Conservation (phyloP, 2,329 filamentous ascomycete species). For the Colletotrichum musicola region DNA sequence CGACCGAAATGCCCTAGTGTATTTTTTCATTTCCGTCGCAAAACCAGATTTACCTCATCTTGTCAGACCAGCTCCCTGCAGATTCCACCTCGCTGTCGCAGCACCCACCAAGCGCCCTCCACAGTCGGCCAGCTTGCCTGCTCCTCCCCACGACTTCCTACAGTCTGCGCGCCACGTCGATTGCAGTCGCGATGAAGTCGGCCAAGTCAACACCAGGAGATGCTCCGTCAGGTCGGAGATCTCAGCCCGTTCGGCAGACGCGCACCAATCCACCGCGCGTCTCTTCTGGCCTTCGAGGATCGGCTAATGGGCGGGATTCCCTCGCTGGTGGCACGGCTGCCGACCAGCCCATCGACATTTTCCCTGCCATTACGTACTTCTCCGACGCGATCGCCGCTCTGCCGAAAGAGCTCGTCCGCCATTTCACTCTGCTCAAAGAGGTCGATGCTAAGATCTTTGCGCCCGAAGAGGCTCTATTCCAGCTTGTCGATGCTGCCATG, state of each 20-base stretch:
- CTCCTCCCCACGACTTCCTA: constrained; percentile 20
- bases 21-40: not conserved
- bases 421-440: constrained; percentile 96
- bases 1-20: constrained; percentile 31
- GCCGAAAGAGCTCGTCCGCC: constrained; percentile 93
- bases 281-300: constrained; percentile 57
- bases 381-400: constrained; percentile 92
- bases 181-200: constrained; percentile 62
- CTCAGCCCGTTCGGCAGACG: constrained; percentile 74
- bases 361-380: constrained; percentile 79
- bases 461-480: constrained; percentile 84
- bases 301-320: constrained; percentile 60
- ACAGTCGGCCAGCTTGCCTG: constrained; percentile 7
- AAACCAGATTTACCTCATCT: constrained; percentile 2
- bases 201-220: constrained; percentile 61
- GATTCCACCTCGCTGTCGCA: not conserved
- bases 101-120: constrained; percentile 2
- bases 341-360: constrained; percentile 75
- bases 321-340: constrained; percentile 58
- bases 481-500: constrained; percentile 76
- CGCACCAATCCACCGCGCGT: constrained; percentile 73
- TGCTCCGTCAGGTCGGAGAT: constrained; percentile 66
- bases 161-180: constrained; percentile 5
- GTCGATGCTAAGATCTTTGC: constrained; percentile 97
- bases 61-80: not conserved